These are phyloP conservation scores for Mortierella alpina DNA, from an alignment of 192 early-diverging fungal species.

Conservation along the genomic window DNA sequence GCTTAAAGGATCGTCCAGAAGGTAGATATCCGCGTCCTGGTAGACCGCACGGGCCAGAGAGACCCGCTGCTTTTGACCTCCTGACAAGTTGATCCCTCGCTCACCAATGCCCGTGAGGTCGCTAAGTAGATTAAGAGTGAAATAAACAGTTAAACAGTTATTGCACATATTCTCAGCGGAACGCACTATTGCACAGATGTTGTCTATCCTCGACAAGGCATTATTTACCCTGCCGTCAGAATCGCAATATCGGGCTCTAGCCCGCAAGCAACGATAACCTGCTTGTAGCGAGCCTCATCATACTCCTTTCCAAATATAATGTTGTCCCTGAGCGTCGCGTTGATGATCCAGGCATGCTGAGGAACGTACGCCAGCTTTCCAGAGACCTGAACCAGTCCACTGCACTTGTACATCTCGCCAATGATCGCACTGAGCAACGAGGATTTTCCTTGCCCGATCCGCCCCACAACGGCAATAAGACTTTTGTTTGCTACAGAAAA, in stretches of 20 bases:
- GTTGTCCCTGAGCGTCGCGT: slow-evolving; percentile 89
- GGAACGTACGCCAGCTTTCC: slow-evolving; percentile 72
- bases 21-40: no score
- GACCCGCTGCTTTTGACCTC: slow-evolving; percentile 75
- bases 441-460: slow-evolving; percentile 75
- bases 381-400: slow-evolving; percentile 70
- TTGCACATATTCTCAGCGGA: no score
- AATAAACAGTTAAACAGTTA: no score
- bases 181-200: no score
- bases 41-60: no score
- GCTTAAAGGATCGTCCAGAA: slow-evolving; percentile 8
- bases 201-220: no score
- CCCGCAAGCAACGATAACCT: slow-evolving; percentile 78
- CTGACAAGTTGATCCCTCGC: slow-evolving; percentile 83
- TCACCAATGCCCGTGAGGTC: slow-evolving; percentile 73
- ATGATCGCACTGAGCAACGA: slow-evolving; percentile 64
- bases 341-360: slow-evolving; percentile 91
- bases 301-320: slow-evolving; percentile 85
- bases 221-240: slow-evolving; percentile 81
- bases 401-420: slow-evolving; percentile 84
- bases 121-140: not conserved
- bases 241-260: slow-evolving; percentile 85
- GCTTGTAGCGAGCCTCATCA: slow-evolving; percentile 76
- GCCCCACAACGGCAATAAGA: slow-evolving; percentile 83
- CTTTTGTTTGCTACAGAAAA: slow-evolving; percentile 46